Percentiles rank a stretch among this genome's conserved stretches.
Evolutionary conservation across 805 yeast genomes (phyloP).

Genomic region (Starmerella potacharoeniae): DNA sequence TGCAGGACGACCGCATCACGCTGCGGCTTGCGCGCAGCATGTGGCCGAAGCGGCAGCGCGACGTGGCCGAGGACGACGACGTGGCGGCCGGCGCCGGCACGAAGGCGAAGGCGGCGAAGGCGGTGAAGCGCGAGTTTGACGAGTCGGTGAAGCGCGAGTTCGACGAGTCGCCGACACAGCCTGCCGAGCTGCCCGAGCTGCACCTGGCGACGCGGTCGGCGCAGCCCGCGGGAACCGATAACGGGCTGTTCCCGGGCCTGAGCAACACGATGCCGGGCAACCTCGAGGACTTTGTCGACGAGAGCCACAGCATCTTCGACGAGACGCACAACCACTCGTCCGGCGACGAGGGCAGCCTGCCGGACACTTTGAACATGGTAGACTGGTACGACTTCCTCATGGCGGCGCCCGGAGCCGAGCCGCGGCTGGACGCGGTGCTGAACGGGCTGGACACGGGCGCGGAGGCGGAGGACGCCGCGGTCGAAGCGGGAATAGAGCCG

Average conservation of each 20-base stretch:
- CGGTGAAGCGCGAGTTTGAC: not conserved
- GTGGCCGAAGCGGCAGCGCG: slow-evolving; percentile 5
- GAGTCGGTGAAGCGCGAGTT: not conserved
- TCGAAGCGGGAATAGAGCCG: not conserved
- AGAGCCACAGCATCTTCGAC: not conserved
- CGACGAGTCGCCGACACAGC: not conserved
- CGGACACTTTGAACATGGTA: slow-evolving; percentile 28
- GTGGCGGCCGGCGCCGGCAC: not conserved
- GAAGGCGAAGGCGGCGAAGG: not conserved
- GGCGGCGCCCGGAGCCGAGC: not conserved
- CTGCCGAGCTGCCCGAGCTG: not conserved
- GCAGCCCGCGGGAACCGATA: not conserved
- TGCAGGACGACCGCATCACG: slow-evolving; percentile 2
- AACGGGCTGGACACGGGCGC: not conserved
- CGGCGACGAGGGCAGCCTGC: slow-evolving; percentile 21
- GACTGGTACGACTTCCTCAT: slow-evolving; percentile 33
- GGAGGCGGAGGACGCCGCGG: not conserved
- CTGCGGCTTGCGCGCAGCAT: slow-evolving; percentile 1
- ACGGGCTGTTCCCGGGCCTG: not conserved
- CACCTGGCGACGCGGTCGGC: not conserved
- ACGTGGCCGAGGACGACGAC: not conserved
- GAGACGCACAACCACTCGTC: not conserved
- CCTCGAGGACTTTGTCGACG: not conserved
- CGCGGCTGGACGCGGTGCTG: not conserved
- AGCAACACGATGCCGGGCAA: not conserved